These are phyloP conservation scores for Triadica sebifera DNA, from an alignment of 345 rosid species.

Conservation along the genomic window DNA sequence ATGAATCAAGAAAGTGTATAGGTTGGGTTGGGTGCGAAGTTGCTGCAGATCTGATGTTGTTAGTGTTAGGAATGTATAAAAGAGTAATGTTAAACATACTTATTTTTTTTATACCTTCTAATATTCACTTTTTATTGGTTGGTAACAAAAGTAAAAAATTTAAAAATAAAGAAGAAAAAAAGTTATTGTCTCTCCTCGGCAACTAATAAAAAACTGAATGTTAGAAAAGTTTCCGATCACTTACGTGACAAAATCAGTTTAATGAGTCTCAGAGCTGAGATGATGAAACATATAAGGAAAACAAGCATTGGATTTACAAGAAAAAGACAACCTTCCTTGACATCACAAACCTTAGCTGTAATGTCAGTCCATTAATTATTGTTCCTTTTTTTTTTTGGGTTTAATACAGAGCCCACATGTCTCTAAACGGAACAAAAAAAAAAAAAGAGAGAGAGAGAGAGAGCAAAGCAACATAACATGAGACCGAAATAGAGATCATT, in stretches of 20 bases:
- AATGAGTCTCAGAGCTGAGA: constrained; percentile 2
- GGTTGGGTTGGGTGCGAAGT: neutral
- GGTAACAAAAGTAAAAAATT: too few species aligned
- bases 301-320: neutral
- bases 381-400: constrained; percentile 11
- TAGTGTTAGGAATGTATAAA: constrained; percentile 1
- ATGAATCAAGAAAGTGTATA: too few species aligned
- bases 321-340: neutral
- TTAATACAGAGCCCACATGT: constrained; percentile 39
- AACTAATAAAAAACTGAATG: too few species aligned
- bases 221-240: too few species aligned
- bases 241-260: neutral
- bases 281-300: neutral
- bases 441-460: neutral
- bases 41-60: neutral
- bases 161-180: too few species aligned
- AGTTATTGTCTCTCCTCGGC: too few species aligned
- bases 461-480: constrained; percentile 20
- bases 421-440: constrained; percentile 22
- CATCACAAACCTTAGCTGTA: constrained; percentile 33
- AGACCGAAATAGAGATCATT: constrained; percentile 23
- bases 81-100: too few species aligned
- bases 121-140: too few species aligned
- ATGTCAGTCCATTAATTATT: constrained; percentile 37
- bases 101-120: too few species aligned